phyloP scores from a whole-genome alignment of 2,329 filamentous ascomycete species.

The Zymoseptoria passerinii region DNA sequence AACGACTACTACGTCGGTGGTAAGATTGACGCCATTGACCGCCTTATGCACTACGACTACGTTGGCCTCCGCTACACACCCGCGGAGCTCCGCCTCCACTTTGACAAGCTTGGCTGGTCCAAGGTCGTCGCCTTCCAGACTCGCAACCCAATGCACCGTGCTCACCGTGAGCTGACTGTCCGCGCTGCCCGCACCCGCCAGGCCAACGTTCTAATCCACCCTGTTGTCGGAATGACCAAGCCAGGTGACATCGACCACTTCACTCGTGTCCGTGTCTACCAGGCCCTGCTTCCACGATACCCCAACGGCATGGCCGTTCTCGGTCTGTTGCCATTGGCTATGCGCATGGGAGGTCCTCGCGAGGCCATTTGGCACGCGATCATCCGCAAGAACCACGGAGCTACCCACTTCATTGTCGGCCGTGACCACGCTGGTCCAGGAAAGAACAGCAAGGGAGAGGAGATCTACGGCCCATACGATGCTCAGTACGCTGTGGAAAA shows the following conservation, averaged over 20 bases:
- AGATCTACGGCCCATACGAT: conserved; percentile 98
- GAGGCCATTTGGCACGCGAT: conserved; percentile 99
- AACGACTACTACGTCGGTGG: conserved; percentile 90
- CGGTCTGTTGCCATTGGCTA: conserved; percentile 87
- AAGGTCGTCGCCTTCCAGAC: conserved; percentile 99
- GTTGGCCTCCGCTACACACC: conserved; percentile 92
- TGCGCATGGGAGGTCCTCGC: conserved; percentile 97
- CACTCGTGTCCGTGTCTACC: conserved; percentile 96
- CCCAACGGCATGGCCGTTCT: conserved; percentile 98
- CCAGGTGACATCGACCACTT: conserved; percentile 99
- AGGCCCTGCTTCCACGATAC: conserved; percentile 91
- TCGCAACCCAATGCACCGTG: conserved; percentile 97
- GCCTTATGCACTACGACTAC: conserved; percentile 97
- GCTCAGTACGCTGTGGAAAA: conserved; percentile 94
- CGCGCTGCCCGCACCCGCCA: conserved; percentile 91
- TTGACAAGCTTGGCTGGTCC: conserved; percentile 98
- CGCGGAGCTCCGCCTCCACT: conserved; percentile 87
- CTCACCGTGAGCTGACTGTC: conserved; percentile 94
- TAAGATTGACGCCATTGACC: conserved; percentile 91
- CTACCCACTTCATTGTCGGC: conserved; percentile 98
- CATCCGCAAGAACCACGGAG: conserved; percentile 98
- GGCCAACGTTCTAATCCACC: conserved; percentile 98
- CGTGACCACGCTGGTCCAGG: conserved; percentile 96
- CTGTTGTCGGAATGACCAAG: conserved; percentile 96
- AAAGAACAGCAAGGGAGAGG: conserved; percentile 93